Conservation (phyloP, 306 rosid species). For the Carpinus fangiana region DNA sequence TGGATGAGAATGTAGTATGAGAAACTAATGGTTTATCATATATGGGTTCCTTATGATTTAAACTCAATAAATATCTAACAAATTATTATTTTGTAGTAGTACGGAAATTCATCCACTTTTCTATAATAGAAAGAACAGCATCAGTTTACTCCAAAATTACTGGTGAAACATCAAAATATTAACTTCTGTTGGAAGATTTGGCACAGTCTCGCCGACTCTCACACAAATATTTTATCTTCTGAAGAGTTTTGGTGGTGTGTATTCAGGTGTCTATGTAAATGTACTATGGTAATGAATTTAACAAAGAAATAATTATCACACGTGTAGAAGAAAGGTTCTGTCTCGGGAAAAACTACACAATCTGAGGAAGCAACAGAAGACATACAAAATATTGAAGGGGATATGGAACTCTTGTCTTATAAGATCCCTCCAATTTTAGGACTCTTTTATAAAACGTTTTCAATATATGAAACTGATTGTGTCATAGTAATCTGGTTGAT, state of each 20-base stretch:
- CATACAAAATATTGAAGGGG: not conserved
- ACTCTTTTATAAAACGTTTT: not conserved
- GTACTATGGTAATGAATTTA: not conserved
- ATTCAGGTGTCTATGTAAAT: not conserved
- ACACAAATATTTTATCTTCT: too few species aligned
- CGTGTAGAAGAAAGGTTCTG: not conserved
- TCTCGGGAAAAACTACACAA: not conserved
- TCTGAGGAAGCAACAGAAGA: not conserved
- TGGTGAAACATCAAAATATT: too few species aligned
- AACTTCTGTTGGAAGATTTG: too few species aligned
- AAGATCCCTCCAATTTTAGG: not conserved
- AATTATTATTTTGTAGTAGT: not conserved
- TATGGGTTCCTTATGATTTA: not conserved
- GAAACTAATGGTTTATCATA: not conserved
- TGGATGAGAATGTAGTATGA: conserved; percentile 2
- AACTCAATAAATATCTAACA: not conserved
- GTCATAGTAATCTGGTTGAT: not conserved
- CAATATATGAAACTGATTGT: not conserved
- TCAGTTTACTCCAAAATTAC: too few species aligned
- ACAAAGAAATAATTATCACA: not conserved
- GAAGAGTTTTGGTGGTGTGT: too few species aligned
- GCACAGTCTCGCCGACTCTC: too few species aligned
- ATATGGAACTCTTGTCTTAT: not conserved
- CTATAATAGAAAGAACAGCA: too few species aligned
- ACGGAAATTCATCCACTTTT: too few species aligned